Evolutionary conservation across 768 basidiomycete species (phyloP), one percentile per base, ranked within the genome.

Genomic region (Hebeloma cylindrosporum): DNA sequence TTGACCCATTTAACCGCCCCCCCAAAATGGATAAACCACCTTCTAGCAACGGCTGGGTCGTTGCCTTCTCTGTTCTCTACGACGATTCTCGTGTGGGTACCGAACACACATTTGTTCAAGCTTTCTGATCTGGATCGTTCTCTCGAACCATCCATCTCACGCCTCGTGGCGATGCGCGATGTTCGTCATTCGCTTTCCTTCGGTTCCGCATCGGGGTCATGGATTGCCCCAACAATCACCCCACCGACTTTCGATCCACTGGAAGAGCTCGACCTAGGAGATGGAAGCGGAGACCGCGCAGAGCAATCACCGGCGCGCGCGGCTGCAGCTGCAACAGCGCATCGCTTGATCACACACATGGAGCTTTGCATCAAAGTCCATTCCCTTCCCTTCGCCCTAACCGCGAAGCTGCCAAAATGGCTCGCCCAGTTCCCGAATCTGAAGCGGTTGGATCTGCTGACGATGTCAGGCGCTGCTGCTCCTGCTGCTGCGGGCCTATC

Each of bases 291-390:
- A n/a, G n/a, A n/a, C n/a, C n/a, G n/a, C n/a, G n/a, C n/a, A n/a
- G n/a, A n/a, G n/a, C n/a, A n/a, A n/a, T n/a, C n/a, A n/a, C n/a
- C n/a, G n/a, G n/a, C n/a, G n/a, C n/a, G n/a, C n/a, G n/a, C n/a
- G n/a, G n/a, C n/a, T n/a, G n/a, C n/a, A n/a, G n/a, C n/a, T n/a
- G n/a, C n/a, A n/a, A n/a, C n/a, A n/a, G n/a, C n/a, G n/a, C 46
- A 44, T 16, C 16, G 23, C 9, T 42, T 50, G 31, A 25, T 61
- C 31, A 49, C 54, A 16, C 45, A 47, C 22, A 11, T 65, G 11
- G 54, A 59, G 29, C 37, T 62, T 20, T 43, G 50, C n/a, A 36
- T 61, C 11, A 45, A 48, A 23, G 47, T 54, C 18, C 61, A 60
- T 31, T 32, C 50, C n/a, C 48, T 63, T 8, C 50, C 60, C 1